Evolutionary conservation across 1,139 yeast genomes (phyloP), one percentile per base, ranked within the genome.

Genomic region (Hemisphaericaspora xylanilytica): DNA sequence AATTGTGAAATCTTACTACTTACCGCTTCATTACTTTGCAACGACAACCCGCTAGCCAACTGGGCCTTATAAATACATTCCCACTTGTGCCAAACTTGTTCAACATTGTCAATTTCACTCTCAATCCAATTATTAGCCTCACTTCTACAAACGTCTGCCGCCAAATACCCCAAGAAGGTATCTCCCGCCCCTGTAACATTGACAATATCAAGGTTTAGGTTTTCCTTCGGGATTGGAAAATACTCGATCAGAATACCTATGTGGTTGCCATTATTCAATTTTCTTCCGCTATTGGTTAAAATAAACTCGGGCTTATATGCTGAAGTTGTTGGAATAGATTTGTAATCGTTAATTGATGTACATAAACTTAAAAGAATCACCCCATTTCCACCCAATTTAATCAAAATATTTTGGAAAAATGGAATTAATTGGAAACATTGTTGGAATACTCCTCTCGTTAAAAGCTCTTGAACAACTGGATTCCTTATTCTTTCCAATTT

Each of bases 151-250:
- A 71, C 44, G 20, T 53, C 48, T 1, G 69, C 56, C 7, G 58
- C 50, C 33, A 80, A 45, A 38, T 63, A 73, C 1, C 89, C 89
- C 20, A 75, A 67, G 33, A 86, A 67, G 0, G 90, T 75, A 56
- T 86, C 94, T 3, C 88, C 88, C 0, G 89, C 85, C 1, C 94
- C 88, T 3, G 85, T 78, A 17, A 84, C 86, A 45, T 75, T 79
- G 4, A 58, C 56, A 4, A 78, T 67, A 0, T 51, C 44, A 8
- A 65, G 48, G 4, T 56, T 43, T 7, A 55, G 47, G 39, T 70
- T 63, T 33, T 60, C 65, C 10, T 42, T 26, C 0, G 83, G 82
- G 4, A 73, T 60, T 0, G 79, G 74, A 58, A 73, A 83, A 56
- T 85, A 82, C 49, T 85, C 86, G 10, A 87, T 63, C 12, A 78